Evolutionary conservation across 768 basidiomycete genomes (phyloP).

Genomic region (Pulveroboletus sp.): DNA sequence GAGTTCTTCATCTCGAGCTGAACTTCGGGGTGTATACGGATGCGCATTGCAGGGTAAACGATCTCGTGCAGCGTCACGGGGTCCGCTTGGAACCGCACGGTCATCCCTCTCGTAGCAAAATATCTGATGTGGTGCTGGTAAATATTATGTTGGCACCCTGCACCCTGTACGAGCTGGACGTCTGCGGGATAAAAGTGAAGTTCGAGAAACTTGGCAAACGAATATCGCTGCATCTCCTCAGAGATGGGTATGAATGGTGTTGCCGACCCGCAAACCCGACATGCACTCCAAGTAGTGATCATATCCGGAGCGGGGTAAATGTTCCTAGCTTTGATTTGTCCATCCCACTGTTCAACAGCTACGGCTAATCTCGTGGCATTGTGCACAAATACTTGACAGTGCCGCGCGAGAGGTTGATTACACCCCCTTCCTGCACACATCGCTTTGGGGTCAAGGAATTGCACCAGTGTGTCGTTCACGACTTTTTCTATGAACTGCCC

Average conservation of each 20-base stretch:
- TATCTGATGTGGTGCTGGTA: constrained; percentile 91
- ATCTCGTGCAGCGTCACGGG: constrained; percentile 79
- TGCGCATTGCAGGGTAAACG: constrained; percentile 81
- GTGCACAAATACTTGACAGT: constrained; percentile 90
- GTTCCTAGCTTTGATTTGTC: constrained; percentile 58
- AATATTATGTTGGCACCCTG: constrained; percentile 91
- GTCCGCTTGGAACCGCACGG: constrained; percentile 84
- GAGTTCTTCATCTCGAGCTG: constrained; percentile 86
- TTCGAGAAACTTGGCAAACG: constrained; percentile 94
- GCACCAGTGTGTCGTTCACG: constrained; percentile 60
- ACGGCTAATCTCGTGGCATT: constrained; percentile 78
- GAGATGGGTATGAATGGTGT: constrained; percentile 88
- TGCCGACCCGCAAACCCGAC: constrained; percentile 69
- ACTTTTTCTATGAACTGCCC: constrained; percentile 89
- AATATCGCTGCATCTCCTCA: constrained; percentile 89
- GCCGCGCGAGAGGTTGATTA: constrained; percentile 71
- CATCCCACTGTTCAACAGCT: constrained; percentile 86
- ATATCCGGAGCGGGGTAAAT: constrained; percentile 62
- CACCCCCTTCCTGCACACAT: constrained; percentile 83
- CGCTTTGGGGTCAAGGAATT: constrained; percentile 69
- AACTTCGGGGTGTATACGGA: constrained; percentile 81
- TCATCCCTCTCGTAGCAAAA: constrained; percentile 80
- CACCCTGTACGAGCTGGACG: constrained; percentile 78
- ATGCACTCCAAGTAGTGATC: constrained; percentile 90
- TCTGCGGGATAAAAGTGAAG: constrained; percentile 92